These are phyloP conservation scores for Magnusiomyces clavatus DNA, from an alignment of 1,139 yeast genomes.

Conservation along the genomic window DNA sequence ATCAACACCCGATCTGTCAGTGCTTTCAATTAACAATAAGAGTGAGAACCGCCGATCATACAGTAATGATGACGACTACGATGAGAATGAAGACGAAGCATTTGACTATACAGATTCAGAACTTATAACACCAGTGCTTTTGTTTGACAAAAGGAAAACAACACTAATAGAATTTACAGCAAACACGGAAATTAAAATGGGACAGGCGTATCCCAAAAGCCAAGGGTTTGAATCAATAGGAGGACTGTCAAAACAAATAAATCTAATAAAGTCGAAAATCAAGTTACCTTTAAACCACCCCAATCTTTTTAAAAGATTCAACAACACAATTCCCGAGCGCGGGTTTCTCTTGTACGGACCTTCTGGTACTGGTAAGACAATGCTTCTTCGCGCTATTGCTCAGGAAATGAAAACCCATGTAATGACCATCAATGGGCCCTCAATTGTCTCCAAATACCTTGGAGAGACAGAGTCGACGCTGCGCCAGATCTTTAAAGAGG, in stretches of 20 bases:
- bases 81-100: constrained; percentile 19
- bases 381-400: constrained; percentile 79
- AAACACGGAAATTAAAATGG: constrained; percentile 16
- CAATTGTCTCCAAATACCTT: constrained; percentile 81
- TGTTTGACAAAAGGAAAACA: constrained; percentile 17
- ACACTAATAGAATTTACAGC: constrained; percentile 15
- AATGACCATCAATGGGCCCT: constrained; percentile 80
- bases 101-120: constrained; percentile 15
- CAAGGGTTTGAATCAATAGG: constrained; percentile 55
- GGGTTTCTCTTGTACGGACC: constrained; percentile 92
- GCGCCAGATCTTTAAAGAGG: constrained; percentile 77
- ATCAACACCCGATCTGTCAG: background rate
- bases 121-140: constrained; percentile 12
- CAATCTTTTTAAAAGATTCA: constrained; percentile 67
- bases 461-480: constrained; percentile 90
- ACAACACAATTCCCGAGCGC: constrained; percentile 77
- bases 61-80: constrained; percentile 21
- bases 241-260: constrained; percentile 63
- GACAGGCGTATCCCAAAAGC: constrained; percentile 35
- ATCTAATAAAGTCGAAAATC: constrained; percentile 54
- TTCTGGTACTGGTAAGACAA: constrained; percentile 91
- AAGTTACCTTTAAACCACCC: constrained; percentile 80
- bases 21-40: background rate
- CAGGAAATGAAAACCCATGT: constrained; percentile 66
- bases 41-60: background rate